These are phyloP conservation scores for Pyrus communis DNA, from an alignment of 306 rosid species.

Conservation along the genomic window DNA sequence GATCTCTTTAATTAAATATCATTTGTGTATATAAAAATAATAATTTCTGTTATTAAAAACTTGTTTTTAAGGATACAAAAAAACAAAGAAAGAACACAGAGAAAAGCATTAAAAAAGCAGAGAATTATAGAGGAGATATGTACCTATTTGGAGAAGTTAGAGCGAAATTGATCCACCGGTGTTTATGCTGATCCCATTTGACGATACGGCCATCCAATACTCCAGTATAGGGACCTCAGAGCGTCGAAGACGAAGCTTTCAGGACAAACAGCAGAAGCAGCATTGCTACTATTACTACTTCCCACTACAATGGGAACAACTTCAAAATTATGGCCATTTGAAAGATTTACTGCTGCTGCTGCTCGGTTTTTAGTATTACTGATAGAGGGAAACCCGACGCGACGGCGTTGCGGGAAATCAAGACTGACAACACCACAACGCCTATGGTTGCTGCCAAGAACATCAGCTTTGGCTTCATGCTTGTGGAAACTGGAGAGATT, in stretches of 20 bases:
- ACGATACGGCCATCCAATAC: conserved; percentile 60
- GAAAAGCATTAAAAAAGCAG: too few relatives aligned
- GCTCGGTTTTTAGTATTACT: background rate
- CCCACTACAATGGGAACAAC: background rate
- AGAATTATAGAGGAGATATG: too few relatives aligned
- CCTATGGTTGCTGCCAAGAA: background rate
- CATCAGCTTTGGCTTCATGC: background rate
- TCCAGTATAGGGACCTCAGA: conserved; percentile 28
- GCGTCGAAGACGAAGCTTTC: background rate
- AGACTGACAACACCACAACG: background rate
- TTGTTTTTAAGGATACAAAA: too few relatives aligned
- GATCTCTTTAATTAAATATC: too few relatives aligned
- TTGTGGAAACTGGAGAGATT: background rate
- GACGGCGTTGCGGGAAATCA: background rate
- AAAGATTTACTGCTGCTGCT: background rate
- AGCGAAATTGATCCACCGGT: conserved; percentile 52
- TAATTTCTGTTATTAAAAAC: too few relatives aligned
- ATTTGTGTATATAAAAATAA: too few relatives aligned
- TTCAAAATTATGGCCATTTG: background rate
- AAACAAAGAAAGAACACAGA: too few relatives aligned
- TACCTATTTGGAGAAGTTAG: conserved; percentile 47
- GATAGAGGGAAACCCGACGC: background rate
- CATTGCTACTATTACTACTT: too few relatives aligned
- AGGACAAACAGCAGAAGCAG: background rate
- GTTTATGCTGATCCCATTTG: conserved; percentile 43